Evolutionary conservation across 225 moss, liverwort and hornwort genomes (phyloP).

Genomic region (Thuidium tamariscinum): DNA sequence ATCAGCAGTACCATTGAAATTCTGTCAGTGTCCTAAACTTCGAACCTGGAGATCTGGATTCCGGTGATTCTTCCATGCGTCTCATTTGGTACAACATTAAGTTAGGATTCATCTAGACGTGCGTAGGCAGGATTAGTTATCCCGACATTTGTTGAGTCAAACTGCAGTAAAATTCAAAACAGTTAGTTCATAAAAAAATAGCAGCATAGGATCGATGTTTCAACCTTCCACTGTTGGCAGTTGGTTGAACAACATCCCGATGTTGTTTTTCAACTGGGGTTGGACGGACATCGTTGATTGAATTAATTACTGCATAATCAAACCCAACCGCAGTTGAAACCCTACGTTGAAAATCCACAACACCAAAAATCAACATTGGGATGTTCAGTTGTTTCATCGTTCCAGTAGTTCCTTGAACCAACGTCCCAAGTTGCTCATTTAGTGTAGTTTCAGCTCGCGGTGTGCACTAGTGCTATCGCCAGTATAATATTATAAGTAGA

Average conservation of each 20-base stretch:
- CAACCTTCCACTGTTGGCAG: neutral
- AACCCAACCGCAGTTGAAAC: neutral
- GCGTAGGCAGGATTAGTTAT: too few species aligned
- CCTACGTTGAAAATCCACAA: neutral
- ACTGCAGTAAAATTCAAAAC: too few species aligned
- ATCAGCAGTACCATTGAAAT: neutral
- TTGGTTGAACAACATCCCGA: neutral
- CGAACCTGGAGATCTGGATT: neutral
- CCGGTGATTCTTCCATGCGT: neutral
- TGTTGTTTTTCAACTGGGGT: neutral
- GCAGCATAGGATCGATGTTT: neutral
- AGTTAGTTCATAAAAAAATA: neutral
- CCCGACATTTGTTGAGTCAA: too few species aligned
- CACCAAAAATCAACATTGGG: neutral
- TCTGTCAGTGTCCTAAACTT: neutral
- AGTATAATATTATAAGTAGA: too few species aligned
- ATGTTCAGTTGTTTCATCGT: neutral
- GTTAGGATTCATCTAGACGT: neutral
- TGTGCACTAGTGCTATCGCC: neutral
- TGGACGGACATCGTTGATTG: neutral
- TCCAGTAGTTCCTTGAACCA: neutral
- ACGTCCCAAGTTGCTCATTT: neutral
- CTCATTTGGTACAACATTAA: neutral
- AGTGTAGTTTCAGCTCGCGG: neutral
- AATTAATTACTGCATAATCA: neutral